These are phyloP conservation scores for Chenopodium berlandieri DNA, from an alignment of 148 eudicot species.

Conservation along the genomic window DNA sequence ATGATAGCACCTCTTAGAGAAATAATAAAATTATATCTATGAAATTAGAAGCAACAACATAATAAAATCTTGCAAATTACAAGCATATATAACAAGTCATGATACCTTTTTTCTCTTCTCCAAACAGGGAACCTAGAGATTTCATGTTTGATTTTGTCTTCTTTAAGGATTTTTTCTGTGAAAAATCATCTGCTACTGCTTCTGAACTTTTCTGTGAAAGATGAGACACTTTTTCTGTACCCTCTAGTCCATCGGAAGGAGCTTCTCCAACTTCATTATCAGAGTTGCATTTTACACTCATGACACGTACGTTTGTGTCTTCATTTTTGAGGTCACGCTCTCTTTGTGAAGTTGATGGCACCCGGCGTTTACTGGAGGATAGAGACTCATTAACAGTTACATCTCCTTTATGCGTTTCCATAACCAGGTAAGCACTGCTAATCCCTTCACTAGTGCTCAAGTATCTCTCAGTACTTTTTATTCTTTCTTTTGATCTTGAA, in stretches of 20 bases:
- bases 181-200: background rate
- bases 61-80: background rate
- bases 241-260: conserved; percentile 15
- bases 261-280: conserved; percentile 22
- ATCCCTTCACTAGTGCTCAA: too few species aligned
- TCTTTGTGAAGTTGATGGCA: conserved; percentile 25
- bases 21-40: background rate
- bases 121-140: conserved; percentile 12
- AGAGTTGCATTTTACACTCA: conserved; percentile 8
- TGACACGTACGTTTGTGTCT: background rate
- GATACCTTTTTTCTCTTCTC: conserved; percentile 21
- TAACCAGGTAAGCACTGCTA: conserved; percentile 14
- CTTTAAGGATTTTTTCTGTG: background rate
- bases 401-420: conserved; percentile 12
- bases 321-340: conserved; percentile 13
- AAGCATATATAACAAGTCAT: background rate
- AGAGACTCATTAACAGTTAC: conserved; percentile 12
- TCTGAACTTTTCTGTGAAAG: conserved; percentile 9
- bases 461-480: conserved; percentile 7
- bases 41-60: background rate
- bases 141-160: conserved; percentile 2
- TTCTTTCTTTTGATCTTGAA: conserved; percentile 35
- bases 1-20: background rate
- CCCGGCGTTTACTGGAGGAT: conserved; percentile 14
- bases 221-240: conserved; percentile 13